Evolutionary conservation across 805 yeast species (phyloP), one percentile per base, ranked within the genome.

Genomic region (Candida fluviatilis): DNA sequence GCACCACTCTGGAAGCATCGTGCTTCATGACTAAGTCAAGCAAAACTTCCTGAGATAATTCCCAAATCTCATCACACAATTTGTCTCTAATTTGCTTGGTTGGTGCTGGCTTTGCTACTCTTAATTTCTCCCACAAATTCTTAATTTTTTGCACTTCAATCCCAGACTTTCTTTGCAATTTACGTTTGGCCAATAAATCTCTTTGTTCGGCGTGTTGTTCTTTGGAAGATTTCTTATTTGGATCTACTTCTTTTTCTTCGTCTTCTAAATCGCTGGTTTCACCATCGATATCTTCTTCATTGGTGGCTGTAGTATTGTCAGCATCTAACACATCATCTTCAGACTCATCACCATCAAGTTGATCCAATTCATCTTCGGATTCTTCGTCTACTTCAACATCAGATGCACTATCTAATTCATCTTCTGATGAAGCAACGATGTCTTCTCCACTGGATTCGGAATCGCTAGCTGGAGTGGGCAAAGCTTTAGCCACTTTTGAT

Each of bases 1-100:
- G 99, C 30, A 91, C 95, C 39, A 91, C 91, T 67, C 99, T 78
- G 17, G 96, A 87, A 7, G 97, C 91, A 70, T 91, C 98, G 58
- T 91, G 99, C 69, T 93, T 89, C 66, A 91, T 62, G 24, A 91
- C 96, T 48, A 91, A 73, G 52, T 91, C 97, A 45, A 77, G 76
- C 40, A 89, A 74, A 37, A 81, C 79, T 52, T 83, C 88, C 52
- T 84, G 78, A 36, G 95, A 71, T 43, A 87, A 72, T 17, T 74
- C 81, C 96, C 96, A 90, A 32, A 86, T 80, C 63, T 90, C 91
- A 51, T 83, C 74, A 50, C 90, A 79, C 37, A 89, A 69, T 60
- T 83, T 82, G 46, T 82, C 83, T 59, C 96, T 79, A 12, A 80
- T 73, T 42, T 74, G 80, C 49, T 84, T 81, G 34, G 95, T 84